Percentiles rank a stretch among this genome's conserved stretches.
Evolutionary conservation across 2,329 filamentous ascomycete genomes (phyloP).

Genomic region (Epichloe glyceriae): DNA sequence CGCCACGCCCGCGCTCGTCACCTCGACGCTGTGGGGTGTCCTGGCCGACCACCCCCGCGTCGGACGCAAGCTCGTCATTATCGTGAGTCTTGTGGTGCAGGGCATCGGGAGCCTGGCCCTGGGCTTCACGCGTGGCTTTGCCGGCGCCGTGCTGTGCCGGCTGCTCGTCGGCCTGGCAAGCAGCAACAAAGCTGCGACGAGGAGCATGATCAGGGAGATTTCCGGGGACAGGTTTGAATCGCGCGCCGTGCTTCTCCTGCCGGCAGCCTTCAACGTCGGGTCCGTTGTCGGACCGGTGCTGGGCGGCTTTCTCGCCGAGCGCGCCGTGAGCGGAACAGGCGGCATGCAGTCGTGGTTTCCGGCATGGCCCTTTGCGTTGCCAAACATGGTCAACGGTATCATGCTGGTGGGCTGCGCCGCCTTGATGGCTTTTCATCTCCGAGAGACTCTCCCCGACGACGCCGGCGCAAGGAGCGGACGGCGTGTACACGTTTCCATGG

Average conservation of each 20-base stretch:
- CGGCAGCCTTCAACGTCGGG: constrained; percentile 61
- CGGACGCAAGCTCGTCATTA: not conserved
- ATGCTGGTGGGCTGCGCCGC: constrained; percentile 32
- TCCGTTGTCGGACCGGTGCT: constrained; percentile 59
- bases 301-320: constrained; percentile 56
- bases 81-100: not conserved
- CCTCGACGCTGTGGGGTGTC: not conserved
- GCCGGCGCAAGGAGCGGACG: constrained; percentile 28
- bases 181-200: not conserved
- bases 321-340: constrained; percentile 46
- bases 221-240: too few species aligned
- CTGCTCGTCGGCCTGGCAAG: not conserved
- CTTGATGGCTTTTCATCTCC: constrained; percentile 35
- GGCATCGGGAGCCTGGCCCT: not conserved
- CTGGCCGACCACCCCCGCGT: not conserved
- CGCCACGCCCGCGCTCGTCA: not conserved
- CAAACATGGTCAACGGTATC: constrained; percentile 38
- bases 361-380: constrained; percentile 39
- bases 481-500: constrained; percentile 14
- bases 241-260: constrained; percentile 57
- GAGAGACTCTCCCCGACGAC: constrained; percentile 38
- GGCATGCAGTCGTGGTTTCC: constrained; percentile 32
- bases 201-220: too few species aligned
- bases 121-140: not conserved
- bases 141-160: not conserved